These are phyloP conservation scores for Chenopodium formosanum DNA, from an alignment of 148 eudicot species.

Conservation along the genomic window DNA sequence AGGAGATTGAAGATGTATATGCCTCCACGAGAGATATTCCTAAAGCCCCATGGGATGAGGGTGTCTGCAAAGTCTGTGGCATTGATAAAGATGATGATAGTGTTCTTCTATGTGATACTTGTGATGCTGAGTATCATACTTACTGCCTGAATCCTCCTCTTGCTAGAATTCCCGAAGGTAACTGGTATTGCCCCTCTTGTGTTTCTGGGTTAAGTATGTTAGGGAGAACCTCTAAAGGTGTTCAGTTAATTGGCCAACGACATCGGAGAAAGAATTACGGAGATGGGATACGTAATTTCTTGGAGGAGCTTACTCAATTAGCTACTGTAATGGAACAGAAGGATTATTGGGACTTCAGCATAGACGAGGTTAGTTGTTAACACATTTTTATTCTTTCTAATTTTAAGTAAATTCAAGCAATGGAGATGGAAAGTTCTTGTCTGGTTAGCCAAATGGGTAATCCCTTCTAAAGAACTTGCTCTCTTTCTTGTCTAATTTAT, in stretches of 20 bases:
- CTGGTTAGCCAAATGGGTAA: background rate
- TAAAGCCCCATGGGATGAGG: slow-evolving; percentile 79
- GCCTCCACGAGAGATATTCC: slow-evolving; percentile 49
- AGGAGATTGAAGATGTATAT: slow-evolving; percentile 42
- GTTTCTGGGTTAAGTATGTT: slow-evolving; percentile 35
- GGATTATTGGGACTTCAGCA: slow-evolving; percentile 66
- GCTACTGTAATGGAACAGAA: slow-evolving; percentile 47
- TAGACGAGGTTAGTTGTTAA: slow-evolving; percentile 52
- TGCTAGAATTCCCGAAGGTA: slow-evolving; percentile 67
- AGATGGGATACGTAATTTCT: slow-evolving; percentile 41
- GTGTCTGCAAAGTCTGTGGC: slow-evolving; percentile 75
- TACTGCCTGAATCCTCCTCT: slow-evolving; percentile 76
- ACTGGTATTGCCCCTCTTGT: slow-evolving; percentile 82
- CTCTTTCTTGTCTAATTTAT: too few species aligned
- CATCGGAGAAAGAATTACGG: slow-evolving; percentile 38
- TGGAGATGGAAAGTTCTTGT: background rate
- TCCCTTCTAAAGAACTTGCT: background rate
- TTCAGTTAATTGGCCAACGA: slow-evolving; percentile 24
- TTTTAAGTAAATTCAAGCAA: background rate
- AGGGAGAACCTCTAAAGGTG: slow-evolving; percentile 23
- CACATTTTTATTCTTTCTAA: background rate
- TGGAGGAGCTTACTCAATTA: slow-evolving; percentile 45
- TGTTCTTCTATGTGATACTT: slow-evolving; percentile 67
- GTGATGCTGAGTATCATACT: slow-evolving; percentile 76
- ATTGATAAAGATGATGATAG: slow-evolving; percentile 67